Evolutionary conservation across 768 basidiomycete genomes (phyloP), one percentile per base, ranked within the genome.

Genomic region (Hygrophorus russula): DNA sequence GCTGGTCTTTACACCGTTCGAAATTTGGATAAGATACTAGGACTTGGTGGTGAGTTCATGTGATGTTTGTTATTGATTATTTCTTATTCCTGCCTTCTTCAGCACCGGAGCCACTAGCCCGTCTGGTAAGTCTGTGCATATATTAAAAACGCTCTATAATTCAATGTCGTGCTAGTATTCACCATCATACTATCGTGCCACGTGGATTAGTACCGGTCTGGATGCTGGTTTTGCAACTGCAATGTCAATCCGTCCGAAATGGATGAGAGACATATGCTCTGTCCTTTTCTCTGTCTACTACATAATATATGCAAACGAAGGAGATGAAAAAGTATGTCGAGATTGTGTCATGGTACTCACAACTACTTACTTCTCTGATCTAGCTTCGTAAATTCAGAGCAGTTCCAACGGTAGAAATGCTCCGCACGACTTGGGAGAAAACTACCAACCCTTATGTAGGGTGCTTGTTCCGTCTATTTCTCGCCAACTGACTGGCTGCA

Each of bases 201-300:
- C 93, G 41, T 99, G 92, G 84, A 81, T 99, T 45, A 77, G 64
- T 39, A 94, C 88, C 0, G 93, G 92, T 1, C 68, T 97, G n/a
- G 96, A 99, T 57, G 91, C 93, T 2, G 96, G 93, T 1, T 97
- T 98, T 56, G 92, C 92, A 0, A 92, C 92, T 0, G 93, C 94
- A 10, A 91, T 94, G 86, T 68, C 78, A 2, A 88, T 99, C 44
- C 78, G 83, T 11, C 87, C 89, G 2, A 89, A 84, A 56, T 96
- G 90, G 91, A 61, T 97, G 8, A 75, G 82, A 51, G 90, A 99
- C 58, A 62, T 96, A 4, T 82, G 80, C 41, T 90, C 89, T 33
- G 65, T 96, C 35, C 51, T 90, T 17, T 94, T 96, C 59, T 81
- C 89, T 0, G 65, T 71, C 2, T 99, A 97, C 66, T 99, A 98